Percentiles rank a stretch among this genome's conserved stretches.
phyloP scores from a whole-genome alignment of 225 moss, liverwort and hornwort genomes.

The Straminergon stramineum region DNA sequence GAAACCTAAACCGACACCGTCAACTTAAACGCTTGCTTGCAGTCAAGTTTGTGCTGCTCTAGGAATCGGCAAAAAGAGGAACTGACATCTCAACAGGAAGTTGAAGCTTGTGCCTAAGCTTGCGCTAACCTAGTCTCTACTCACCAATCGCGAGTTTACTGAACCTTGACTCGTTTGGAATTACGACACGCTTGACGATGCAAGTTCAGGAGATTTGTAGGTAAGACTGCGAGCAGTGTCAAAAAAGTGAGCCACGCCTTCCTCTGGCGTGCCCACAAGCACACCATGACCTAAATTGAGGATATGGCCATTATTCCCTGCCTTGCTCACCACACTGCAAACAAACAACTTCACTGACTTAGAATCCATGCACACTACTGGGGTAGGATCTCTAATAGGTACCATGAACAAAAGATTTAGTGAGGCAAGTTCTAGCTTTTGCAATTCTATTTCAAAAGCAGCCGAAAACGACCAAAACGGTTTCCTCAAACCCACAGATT shows the following conservation, averaged over 20 bases:
- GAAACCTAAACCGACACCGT: background rate
- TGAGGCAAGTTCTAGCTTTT: background rate
- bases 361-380: background rate
- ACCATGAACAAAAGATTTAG: background rate
- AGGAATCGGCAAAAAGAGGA: background rate
- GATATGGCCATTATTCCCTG: constrained; percentile 45
- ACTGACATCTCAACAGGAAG: background rate
- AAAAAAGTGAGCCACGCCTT: constrained; percentile 56
- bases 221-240: constrained; percentile 44
- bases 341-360: background rate
- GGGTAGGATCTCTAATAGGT: background rate
- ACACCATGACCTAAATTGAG: constrained; percentile 62
- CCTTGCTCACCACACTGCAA: constrained; percentile 52
- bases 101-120: background rate
- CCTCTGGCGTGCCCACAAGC: constrained; percentile 61
- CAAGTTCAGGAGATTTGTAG: constrained; percentile 22
- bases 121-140: background rate
- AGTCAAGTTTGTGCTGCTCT: background rate
- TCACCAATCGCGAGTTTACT: background rate
- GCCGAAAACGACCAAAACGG: background rate
- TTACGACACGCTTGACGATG: constrained; percentile 19
- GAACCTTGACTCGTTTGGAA: background rate
- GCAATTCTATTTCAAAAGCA: background rate
- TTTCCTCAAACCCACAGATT: background rate
- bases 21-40: background rate